Conservation (phyloP, 306 rosid genomes). For the Sechiopsis laciniata region DNA sequence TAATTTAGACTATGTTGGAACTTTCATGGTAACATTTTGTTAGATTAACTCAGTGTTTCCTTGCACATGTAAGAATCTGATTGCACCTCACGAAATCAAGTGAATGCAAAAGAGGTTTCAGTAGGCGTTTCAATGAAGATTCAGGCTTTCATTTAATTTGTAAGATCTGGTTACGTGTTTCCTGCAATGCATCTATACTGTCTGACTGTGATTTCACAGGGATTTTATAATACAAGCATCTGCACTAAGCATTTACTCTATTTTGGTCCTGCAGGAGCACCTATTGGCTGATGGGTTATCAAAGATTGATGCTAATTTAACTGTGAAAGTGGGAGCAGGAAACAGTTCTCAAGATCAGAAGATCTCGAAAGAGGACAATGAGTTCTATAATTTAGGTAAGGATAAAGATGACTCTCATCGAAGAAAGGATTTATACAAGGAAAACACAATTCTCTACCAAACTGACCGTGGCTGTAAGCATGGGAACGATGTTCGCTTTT, state of each 20-base stretch:
- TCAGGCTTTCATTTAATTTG: conserved; percentile 91
- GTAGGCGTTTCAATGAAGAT: conserved; percentile 97
- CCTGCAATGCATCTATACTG: conserved; percentile 28
- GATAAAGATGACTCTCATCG: conserved; percentile 25
- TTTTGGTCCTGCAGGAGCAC: conserved; percentile 27
- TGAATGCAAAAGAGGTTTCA: conserved; percentile 90
- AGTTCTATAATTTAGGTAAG: conserved; percentile 22
- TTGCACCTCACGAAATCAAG: conserved; percentile 75
- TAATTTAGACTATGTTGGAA: conserved; percentile 36
- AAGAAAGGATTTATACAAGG: background rate
- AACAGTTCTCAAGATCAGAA: conserved; percentile 25
- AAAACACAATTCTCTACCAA: conserved; percentile 1
- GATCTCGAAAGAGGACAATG: conserved; percentile 26
- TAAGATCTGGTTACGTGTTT: conserved; percentile 85
- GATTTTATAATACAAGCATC: conserved; percentile 13
- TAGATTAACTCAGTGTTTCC: conserved; percentile 68
- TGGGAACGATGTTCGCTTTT: conserved; percentile 31
- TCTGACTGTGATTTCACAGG: conserved; percentile 11
- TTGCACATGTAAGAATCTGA: conserved; percentile 78
- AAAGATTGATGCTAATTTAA: conserved; percentile 7
- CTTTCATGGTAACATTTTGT: conserved; percentile 53
- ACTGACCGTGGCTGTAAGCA: conserved; percentile 18
- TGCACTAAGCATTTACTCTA: conserved; percentile 26
- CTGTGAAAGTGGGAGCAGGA: conserved; percentile 19
- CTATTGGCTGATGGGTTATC: conserved; percentile 7